Evolutionary conservation across 306 rosid species (phyloP).

Genomic region (Dalbergia oliveri): DNA sequence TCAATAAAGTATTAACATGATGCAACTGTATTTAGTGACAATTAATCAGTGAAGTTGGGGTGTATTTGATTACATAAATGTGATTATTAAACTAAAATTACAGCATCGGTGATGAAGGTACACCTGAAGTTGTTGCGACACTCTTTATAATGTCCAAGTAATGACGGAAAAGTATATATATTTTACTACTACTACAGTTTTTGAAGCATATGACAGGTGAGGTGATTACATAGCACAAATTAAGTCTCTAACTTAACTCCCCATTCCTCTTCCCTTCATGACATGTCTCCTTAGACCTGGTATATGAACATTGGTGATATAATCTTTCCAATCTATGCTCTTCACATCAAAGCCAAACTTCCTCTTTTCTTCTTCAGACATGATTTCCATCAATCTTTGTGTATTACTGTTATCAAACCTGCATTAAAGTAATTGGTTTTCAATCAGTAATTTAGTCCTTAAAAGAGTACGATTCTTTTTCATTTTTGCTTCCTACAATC

Average conservation of each 20-base stretch:
- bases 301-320: constrained; percentile 84
- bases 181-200: constrained; percentile 45
- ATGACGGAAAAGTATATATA: constrained; percentile 16
- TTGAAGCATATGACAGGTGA: constrained; percentile 41
- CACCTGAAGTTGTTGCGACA: constrained; percentile 38
- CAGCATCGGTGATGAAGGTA: constrained; percentile 49
- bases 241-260: constrained; percentile 32
- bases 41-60: background rate
- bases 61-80: constrained; percentile 17
- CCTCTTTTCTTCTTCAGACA: constrained; percentile 87
- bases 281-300: constrained; percentile 91
- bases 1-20: background rate
- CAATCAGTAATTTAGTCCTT: constrained; percentile 25
- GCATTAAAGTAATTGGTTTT: constrained; percentile 40
- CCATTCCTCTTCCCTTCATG: constrained; percentile 84
- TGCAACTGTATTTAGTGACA: background rate
- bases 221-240: constrained; percentile 36
- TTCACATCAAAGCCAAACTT: constrained; percentile 84
- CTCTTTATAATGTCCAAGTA: constrained; percentile 26
- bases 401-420: constrained; percentile 93
- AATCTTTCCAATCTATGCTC: constrained; percentile 84
- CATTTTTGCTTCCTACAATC: background rate
- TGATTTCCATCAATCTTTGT: constrained; percentile 71
- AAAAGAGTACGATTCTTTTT: background rate
- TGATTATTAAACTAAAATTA: constrained; percentile 54